phyloP scores from a whole-genome alignment of 805 yeast genomes.

The Candida schatavii region DNA sequence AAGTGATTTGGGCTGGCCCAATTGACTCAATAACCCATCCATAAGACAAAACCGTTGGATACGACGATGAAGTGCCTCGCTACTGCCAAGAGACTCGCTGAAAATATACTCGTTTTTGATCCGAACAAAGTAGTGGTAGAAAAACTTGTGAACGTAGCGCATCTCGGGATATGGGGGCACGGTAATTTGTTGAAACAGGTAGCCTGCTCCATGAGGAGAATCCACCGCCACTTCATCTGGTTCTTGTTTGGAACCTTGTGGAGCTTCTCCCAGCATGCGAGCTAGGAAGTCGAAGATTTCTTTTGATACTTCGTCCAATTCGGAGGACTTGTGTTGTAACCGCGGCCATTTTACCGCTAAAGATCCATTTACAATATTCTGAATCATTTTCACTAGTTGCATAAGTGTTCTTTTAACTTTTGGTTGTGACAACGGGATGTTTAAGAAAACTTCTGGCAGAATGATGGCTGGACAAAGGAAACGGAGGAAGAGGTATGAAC shows the following conservation, averaged over 20 bases:
- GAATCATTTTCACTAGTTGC: conserved; percentile 78
- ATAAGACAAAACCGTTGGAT: conserved; percentile 32
- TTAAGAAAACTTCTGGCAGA: conserved; percentile 66
- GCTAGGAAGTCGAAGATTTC: conserved; percentile 28
- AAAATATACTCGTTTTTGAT: conserved; percentile 29
- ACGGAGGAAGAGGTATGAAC: conserved; percentile 81
- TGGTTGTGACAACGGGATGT: conserved; percentile 23
- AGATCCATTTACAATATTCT: conserved; percentile 83
- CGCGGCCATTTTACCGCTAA: conserved; percentile 65
- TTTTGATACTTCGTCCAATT: conserved; percentile 27
- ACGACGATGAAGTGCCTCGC: conserved; percentile 18
- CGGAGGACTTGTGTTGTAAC: conserved; percentile 39
- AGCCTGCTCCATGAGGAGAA: conserved; percentile 8
- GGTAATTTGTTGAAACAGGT: conserved; percentile 23
- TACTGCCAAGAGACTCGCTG: conserved; percentile 16
- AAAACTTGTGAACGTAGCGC: conserved; percentile 39
- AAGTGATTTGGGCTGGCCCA: conserved; percentile 60
- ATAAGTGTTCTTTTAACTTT: conserved; percentile 64
- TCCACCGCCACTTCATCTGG: background rate
- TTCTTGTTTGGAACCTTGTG: background rate
- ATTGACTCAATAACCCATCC: conserved; percentile 45
- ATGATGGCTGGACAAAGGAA: conserved; percentile 90
- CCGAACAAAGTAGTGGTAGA: conserved; percentile 31
- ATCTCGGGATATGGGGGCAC: conserved; percentile 35
- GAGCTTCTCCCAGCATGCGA: conserved; percentile 17